Conservation (phyloP, 176 grass and related monocot genomes). For the bread wheat (Triticum aestivum) region DNA sequence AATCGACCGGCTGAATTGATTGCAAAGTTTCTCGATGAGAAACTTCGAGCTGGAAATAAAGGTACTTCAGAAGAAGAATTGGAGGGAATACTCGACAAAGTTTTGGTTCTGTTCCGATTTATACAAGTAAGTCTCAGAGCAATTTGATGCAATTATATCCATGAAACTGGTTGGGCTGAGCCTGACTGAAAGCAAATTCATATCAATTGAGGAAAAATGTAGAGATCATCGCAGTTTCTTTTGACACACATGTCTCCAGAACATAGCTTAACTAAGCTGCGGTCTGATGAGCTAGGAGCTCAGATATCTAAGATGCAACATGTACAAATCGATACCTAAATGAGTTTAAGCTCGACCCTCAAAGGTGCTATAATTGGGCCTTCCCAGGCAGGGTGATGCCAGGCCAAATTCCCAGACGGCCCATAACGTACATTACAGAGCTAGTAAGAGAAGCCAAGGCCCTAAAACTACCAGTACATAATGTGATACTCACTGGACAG, state of each 20-base stretch:
- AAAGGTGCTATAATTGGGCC: background rate
- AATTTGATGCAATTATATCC: conserved; percentile 10
- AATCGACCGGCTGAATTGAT: conserved; percentile 98
- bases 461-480: conserved; percentile 4
- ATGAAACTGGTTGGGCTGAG: background rate
- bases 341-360: background rate
- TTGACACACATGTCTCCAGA: background rate
- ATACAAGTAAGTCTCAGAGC: conserved; percentile 79
- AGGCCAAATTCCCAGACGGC: background rate
- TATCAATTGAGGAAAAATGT: background rate
- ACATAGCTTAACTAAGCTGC: background rate
- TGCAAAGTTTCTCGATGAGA: conserved; percentile 98
- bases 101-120: conserved; percentile 97
- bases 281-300: background rate
- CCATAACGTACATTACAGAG: background rate
- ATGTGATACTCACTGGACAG: background rate
- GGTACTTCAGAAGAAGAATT: conserved; percentile 99
- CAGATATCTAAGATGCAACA: background rate
- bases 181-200: background rate
- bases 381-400: background rate
- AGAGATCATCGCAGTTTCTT: background rate
- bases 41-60: conserved; percentile 99
- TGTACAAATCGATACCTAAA: background rate
- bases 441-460: background rate
- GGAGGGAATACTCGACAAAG: conserved; percentile 93